Conservation (phyloP, 1,284 basidiomycete species). For the Rhodofomes roseus region DNA sequence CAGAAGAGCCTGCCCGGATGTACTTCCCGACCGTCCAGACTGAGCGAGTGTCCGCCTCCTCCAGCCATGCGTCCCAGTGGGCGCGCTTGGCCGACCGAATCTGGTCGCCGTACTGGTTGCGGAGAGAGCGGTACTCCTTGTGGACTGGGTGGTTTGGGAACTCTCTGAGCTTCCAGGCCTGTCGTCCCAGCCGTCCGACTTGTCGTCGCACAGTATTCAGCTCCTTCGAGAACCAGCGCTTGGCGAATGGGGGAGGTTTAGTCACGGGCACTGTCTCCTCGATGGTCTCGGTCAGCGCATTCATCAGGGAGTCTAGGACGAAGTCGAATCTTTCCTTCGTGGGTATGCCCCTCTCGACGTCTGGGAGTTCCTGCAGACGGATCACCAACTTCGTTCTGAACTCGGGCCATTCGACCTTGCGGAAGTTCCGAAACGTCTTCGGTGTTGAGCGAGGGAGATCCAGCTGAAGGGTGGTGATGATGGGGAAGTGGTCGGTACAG, state of each 20-base stretch:
- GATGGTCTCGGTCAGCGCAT: slow-evolving; percentile 17
- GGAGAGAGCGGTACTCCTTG: slow-evolving; percentile 11
- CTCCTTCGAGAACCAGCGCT: slow-evolving; percentile 25
- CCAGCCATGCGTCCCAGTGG: slow-evolving; percentile 35
- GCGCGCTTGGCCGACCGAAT: slow-evolving; percentile 29
- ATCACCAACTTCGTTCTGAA: slow-evolving; percentile 17
- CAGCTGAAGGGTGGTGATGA: slow-evolving; percentile 13
- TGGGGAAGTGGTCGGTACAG: slow-evolving; percentile 27
- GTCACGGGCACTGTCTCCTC: slow-evolving; percentile 18
- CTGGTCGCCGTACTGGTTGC: slow-evolving; percentile 26
- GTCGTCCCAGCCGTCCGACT: slow-evolving; percentile 23
- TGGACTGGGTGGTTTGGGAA: slow-evolving; percentile 24
- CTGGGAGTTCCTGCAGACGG: not conserved
- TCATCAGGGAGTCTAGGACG: slow-evolving; percentile 11
- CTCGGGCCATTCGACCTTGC: slow-evolving; percentile 20
- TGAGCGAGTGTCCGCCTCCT: slow-evolving; percentile 17
- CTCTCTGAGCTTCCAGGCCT: slow-evolving; percentile 30
- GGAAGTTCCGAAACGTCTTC: slow-evolving; percentile 16
- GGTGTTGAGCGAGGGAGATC: slow-evolving; percentile 7
- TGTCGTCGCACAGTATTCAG: slow-evolving; percentile 13
- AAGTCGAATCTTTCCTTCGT: slow-evolving; percentile 9
- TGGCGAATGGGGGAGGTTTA: slow-evolving; percentile 22
- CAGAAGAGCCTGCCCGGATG: slow-evolving; percentile 20
- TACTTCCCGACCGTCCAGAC: slow-evolving; percentile 35
- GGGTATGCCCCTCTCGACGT: slow-evolving; percentile 5